Evolutionary conservation across 768 basidiomycete genomes (phyloP).

Genomic region (Pisolithus sp.): DNA sequence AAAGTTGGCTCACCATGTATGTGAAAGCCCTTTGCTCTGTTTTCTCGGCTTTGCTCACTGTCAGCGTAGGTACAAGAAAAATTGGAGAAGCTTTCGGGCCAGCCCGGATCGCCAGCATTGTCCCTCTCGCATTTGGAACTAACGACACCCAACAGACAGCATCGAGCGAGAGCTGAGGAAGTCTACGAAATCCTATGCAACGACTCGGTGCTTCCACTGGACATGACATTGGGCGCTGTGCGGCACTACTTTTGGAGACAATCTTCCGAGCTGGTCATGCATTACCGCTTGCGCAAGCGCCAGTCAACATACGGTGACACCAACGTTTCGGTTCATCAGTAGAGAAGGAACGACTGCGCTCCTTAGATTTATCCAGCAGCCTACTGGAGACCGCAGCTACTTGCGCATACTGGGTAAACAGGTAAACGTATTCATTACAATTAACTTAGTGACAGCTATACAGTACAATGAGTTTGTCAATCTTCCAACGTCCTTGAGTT

Average conservation of each 20-base stretch:
- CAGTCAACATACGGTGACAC: neutral
- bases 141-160: constrained; percentile 23
- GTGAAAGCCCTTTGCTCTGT: constrained; percentile 19
- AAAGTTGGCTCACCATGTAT: constrained; percentile 78
- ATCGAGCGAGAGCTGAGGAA: constrained; percentile 48
- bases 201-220: constrained; percentile 71
- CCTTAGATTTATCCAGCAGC: no score
- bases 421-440: no score
- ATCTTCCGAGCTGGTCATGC: constrained; percentile 62
- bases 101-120: constrained; percentile 23
- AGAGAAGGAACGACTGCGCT: no score
- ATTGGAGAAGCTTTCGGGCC: constrained; percentile 49
- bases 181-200: constrained; percentile 86
- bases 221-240: constrained; percentile 87
- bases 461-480: no score
- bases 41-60: constrained; percentile 4
- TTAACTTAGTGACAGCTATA: no score
- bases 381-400: no score
- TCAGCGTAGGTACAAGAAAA: constrained; percentile 71
- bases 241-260: constrained; percentile 88
- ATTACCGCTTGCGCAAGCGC: constrained; percentile 53
- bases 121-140: constrained; percentile 29
- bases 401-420: no score
- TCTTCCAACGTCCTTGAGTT: no score
- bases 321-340: neutral